phyloP scores from a whole-genome alignment of 2,329 filamentous ascomycete genomes.

The Colletotrichum tropicicola region DNA sequence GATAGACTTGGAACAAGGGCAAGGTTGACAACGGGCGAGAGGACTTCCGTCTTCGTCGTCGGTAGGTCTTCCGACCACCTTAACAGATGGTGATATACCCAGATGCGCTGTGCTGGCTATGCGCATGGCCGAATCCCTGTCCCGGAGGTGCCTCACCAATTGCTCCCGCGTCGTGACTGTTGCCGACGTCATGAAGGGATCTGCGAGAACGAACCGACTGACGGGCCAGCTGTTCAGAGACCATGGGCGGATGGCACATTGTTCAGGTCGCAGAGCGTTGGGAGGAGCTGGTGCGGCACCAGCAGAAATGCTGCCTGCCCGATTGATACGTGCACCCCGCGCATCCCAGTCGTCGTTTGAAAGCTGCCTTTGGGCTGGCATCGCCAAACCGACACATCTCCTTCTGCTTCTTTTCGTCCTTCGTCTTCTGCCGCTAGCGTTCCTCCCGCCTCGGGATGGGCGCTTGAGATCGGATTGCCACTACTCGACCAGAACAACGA shows the following conservation, averaged over 20 bases:
- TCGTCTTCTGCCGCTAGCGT: neutral
- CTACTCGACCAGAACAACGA: conserved; percentile 12
- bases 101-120: conserved; percentile 25
- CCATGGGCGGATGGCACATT: conserved; percentile 4
- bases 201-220: conserved; percentile 13
- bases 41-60: conserved; percentile 11
- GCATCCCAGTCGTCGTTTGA: neutral
- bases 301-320: conserved; percentile 25
- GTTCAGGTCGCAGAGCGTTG: conserved; percentile 6
- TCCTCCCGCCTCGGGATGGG: conserved; percentile 3
- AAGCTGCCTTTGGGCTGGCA: neutral
- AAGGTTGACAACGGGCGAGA: conserved; percentile 16
- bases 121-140: conserved; percentile 16
- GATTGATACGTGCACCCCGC: conserved; percentile 18
- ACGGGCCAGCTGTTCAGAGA: neutral
- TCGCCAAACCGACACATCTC: neutral
- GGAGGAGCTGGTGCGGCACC: neutral
- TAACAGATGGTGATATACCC: conserved; percentile 22
- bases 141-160: conserved; percentile 22
- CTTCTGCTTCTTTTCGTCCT: neutral
- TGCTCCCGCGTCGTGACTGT: conserved; percentile 18
- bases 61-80: conserved; percentile 13
- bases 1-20: conserved; percentile 23
- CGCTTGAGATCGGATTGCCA: conserved; percentile 2
- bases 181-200: conserved; percentile 28